Conservation (phyloP, 805 yeast species). For the Yamadazyma sp. region DNA sequence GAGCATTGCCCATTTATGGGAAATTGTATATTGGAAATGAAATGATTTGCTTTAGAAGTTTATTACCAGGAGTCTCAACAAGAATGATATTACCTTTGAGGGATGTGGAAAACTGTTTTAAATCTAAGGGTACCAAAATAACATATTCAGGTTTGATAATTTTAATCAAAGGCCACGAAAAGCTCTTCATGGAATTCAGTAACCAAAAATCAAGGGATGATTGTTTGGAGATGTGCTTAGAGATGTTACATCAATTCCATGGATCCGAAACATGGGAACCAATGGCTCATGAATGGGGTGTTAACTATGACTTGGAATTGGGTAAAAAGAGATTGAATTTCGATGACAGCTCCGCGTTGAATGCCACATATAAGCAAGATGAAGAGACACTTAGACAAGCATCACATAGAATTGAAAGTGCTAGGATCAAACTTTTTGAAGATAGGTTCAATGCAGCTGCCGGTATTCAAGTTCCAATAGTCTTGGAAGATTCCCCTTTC, state of each 20-base stretch:
- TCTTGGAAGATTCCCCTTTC: slow-evolving; percentile 63
- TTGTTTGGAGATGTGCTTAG: slow-evolving; percentile 53
- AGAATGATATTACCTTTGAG: slow-evolving; percentile 77
- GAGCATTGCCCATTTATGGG: slow-evolving; percentile 79
- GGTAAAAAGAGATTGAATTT: slow-evolving; percentile 13
- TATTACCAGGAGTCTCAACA: slow-evolving; percentile 73
- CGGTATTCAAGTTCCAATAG: slow-evolving; percentile 66
- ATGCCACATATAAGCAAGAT: slow-evolving; percentile 5
- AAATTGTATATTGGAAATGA: slow-evolving; percentile 69
- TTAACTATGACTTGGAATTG: slow-evolving; percentile 17
- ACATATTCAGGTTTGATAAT: slow-evolving; percentile 68
- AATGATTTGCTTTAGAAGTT: slow-evolving; percentile 75
- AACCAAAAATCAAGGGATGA: slow-evolving; percentile 65
- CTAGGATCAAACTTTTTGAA: slow-evolving; percentile 64
- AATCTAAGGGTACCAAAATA: slow-evolving; percentile 66
- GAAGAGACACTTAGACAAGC: slow-evolving; percentile 17
- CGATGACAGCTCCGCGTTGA: neutral
- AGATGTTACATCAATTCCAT: slow-evolving; percentile 45
- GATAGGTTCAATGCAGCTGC: slow-evolving; percentile 57
- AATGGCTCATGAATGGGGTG: slow-evolving; percentile 24
- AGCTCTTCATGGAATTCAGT: slow-evolving; percentile 74
- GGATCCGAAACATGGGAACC: slow-evolving; percentile 21
- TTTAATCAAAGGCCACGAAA: slow-evolving; percentile 72
- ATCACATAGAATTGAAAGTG: slow-evolving; percentile 41
- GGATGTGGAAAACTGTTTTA: slow-evolving; percentile 68